Evolutionary conservation across 1,139 yeast genomes (phyloP).

Genomic region (Blastobotrys capitulatus): DNA sequence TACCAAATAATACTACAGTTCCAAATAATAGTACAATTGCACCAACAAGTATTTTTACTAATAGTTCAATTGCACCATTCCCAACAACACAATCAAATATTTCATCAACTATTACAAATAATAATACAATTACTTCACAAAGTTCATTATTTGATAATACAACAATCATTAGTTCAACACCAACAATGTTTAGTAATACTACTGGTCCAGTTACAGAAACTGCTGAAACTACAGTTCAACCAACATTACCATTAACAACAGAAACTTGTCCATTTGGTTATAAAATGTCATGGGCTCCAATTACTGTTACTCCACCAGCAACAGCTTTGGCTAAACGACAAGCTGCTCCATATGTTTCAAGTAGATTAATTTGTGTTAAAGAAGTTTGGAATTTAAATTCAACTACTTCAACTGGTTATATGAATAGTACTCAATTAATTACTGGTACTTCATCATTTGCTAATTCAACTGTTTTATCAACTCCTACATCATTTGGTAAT

Average conservation of each 20-base stretch:
- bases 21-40: not conserved
- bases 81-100: not conserved
- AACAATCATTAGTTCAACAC: not conserved
- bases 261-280: conserved; percentile 5
- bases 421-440: too few species aligned
- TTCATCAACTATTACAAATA: not conserved
- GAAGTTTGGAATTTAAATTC: not conserved
- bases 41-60: too few species aligned
- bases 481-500: not conserved
- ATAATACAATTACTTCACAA: not conserved
- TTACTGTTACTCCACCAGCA: not conserved
- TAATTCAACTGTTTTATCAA: not conserved
- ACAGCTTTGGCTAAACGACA: conserved; percentile 1
- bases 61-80: conserved; percentile 1
- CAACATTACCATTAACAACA: not conserved
- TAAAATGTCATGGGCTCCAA: not conserved
- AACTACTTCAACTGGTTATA: not conserved
- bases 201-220: not conserved
- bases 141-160: not conserved
- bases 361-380: not conserved
- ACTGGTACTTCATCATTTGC: conserved; percentile 5
- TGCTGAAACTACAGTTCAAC: not conserved
- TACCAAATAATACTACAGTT: not conserved
- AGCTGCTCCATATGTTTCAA: not conserved
- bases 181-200: not conserved